Conservation (phyloP, 2,329 filamentous ascomycete genomes). For the Fusarium nelsonii region DNA sequence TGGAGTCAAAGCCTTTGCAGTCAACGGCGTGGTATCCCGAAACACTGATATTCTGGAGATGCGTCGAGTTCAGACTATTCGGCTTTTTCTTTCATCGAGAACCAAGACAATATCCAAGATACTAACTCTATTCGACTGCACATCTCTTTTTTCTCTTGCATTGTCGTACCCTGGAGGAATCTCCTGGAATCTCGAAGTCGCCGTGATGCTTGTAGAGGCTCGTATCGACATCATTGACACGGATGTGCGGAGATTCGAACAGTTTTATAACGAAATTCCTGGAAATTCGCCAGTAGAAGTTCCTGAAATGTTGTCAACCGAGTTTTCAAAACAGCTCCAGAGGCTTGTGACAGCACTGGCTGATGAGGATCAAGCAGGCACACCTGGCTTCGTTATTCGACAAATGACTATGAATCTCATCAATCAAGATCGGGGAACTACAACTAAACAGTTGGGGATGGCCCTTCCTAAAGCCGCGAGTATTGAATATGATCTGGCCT, state of each 20-base stretch:
- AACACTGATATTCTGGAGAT: background rate
- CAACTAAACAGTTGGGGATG: background rate
- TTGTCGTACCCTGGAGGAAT: background rate
- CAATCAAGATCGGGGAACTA: background rate
- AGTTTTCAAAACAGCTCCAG: fast-evolving
- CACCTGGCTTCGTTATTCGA: background rate
- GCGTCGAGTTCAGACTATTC: background rate
- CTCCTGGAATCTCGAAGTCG: fast-evolving
- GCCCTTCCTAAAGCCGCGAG: too few relatives aligned
- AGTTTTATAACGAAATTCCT: too few relatives aligned
- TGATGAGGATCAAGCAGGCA: background rate
- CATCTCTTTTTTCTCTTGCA: background rate
- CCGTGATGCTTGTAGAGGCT: background rate
- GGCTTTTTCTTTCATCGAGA: background rate
- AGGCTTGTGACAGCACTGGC: background rate
- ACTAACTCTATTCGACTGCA: too few relatives aligned
- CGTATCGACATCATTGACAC: background rate
- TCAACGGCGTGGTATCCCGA: too few relatives aligned
- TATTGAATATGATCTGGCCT: too few relatives aligned
- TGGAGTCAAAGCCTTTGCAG: background rate
- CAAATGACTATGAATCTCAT: background rate
- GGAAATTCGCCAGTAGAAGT: background rate
- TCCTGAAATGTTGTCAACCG: too few relatives aligned
- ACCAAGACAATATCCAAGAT: too few relatives aligned
- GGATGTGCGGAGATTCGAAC: background rate